Evolutionary conservation across 1,284 basidiomycete species (phyloP).

Genomic region (Inonotus obliquus): DNA sequence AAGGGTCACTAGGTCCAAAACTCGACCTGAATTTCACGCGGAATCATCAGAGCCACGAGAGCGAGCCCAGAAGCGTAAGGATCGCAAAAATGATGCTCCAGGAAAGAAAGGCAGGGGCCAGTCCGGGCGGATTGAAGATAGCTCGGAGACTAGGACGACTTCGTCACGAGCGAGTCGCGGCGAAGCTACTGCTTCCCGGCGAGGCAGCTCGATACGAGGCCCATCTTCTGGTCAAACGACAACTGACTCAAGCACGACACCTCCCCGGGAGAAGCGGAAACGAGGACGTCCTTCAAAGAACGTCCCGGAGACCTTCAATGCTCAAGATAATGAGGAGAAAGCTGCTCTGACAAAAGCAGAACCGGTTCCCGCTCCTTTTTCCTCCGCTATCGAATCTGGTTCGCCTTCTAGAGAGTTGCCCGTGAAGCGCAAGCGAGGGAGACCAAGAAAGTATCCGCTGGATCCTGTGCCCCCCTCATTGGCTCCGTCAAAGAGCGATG

Average conservation of each 20-base stretch:
- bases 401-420: background rate
- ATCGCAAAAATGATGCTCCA: too few relatives aligned
- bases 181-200: too few relatives aligned
- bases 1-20: background rate
- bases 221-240: too few relatives aligned
- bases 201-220: too few relatives aligned
- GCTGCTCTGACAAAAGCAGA: background rate
- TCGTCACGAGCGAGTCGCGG: too few relatives aligned
- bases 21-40: background rate
- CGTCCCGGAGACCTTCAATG: background rate
- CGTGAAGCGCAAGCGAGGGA: background rate
- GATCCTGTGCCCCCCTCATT: background rate
- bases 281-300: constrained; percentile 5
- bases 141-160: too few relatives aligned
- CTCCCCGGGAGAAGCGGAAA: background rate
- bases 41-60: background rate
- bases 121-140: too few relatives aligned
- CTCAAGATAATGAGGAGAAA: background rate
- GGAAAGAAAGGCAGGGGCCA: too few relatives aligned
- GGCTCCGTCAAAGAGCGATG: background rate
- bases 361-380: background rate
- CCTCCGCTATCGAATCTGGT: background rate
- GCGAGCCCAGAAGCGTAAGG: background rate
- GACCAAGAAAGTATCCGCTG: constrained; percentile 3
- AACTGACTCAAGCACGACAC: too few relatives aligned